Evolutionary conservation across 805 yeast species (phyloP).

Genomic region (Hanseniaspora vineae): DNA sequence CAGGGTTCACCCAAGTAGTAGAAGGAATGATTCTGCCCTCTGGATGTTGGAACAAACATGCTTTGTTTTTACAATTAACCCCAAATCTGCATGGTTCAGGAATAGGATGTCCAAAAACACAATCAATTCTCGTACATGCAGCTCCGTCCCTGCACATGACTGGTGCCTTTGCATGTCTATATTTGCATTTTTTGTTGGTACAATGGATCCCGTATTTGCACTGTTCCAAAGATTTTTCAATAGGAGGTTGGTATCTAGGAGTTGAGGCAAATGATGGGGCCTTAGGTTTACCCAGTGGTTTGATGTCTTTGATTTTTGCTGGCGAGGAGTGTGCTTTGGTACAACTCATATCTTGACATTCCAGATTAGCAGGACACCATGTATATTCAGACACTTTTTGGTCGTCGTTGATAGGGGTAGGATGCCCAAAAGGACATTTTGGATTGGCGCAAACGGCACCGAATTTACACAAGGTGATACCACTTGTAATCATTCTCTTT

Average conservation of each 20-base stretch:
- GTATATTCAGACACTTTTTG: constrained; percentile 54
- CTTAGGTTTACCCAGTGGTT: constrained; percentile 15
- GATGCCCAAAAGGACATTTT: constrained; percentile 81
- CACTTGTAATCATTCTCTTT: constrained; percentile 28
- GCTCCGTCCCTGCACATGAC: constrained; percentile 75
- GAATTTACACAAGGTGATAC: constrained; percentile 59
- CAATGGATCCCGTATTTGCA: constrained; percentile 73
- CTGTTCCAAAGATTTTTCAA: constrained; percentile 54
- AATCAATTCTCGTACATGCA: constrained; percentile 65
- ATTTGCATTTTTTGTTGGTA: constrained; percentile 66
- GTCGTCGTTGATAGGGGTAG: constrained; percentile 70
- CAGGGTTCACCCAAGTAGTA: not conserved
- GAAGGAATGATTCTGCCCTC: constrained; percentile 44
- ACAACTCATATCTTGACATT: constrained; percentile 51
- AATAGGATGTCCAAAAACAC: constrained; percentile 73
- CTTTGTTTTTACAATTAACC: constrained; percentile 53
- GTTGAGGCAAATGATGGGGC: not conserved
- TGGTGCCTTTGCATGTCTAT: constrained; percentile 68
- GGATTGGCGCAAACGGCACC: constrained; percentile 66
- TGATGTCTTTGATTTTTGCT: constrained; percentile 29
- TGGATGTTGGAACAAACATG: constrained; percentile 71
- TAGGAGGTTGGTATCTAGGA: constrained; percentile 9
- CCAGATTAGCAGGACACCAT: constrained; percentile 67
- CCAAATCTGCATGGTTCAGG: constrained; percentile 74
- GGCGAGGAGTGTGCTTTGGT: constrained; percentile 77